Evolutionary conservation across 306 rosid genomes (phyloP), one percentile per base, ranked within the genome.

Genomic region (Quercus agrifolia): DNA sequence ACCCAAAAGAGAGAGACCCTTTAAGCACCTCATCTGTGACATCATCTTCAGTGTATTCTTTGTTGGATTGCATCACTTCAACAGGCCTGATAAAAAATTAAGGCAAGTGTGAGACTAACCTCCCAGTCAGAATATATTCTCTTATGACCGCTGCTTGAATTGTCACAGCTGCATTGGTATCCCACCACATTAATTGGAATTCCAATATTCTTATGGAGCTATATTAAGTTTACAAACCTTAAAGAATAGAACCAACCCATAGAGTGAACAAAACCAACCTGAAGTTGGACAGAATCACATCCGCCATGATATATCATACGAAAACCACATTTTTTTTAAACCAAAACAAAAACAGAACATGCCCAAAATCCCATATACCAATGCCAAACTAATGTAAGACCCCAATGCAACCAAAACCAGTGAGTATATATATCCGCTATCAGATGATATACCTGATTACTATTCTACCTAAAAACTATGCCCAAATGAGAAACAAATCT

Each of bases 1-100:
- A 82, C 57, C 88, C 90, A 63, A 58, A n/a, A 25, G 80, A 19
- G 86, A 46, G 27, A 67, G 97, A 83, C 85, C 97, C 89, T 71
- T 70, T 88, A 56, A 83, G 81, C 75, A 91, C 78, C 91, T 86
- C 84, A 31, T 87, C 83, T 0, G 94, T 92, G 72, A 95, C 88
- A 77, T 92, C 96, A 64, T 95, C 96, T 86, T 90, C 99, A 1
- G 94, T 90, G 78, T 83, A 86, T 84, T 91, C 98, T 75, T 78
- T 92, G 85, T 87, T 88, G 63, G 97, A 95, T 78, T 87, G 87
- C 82, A 95, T 82, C 84, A 95, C 89, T 85, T 95, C 98, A 6
- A 56, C 87, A 2, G 96, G 94, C 92, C 98, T 95, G 82, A 61
- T 1, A 78, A 79, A 64, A 64, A 56, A 13, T 38, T 73, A 49